Percentiles rank a stretch among this genome's conserved stretches.
phyloP scores from a whole-genome alignment of 192 early-diverging fungal genomes.

The Gamsiella multidivaricata region DNA sequence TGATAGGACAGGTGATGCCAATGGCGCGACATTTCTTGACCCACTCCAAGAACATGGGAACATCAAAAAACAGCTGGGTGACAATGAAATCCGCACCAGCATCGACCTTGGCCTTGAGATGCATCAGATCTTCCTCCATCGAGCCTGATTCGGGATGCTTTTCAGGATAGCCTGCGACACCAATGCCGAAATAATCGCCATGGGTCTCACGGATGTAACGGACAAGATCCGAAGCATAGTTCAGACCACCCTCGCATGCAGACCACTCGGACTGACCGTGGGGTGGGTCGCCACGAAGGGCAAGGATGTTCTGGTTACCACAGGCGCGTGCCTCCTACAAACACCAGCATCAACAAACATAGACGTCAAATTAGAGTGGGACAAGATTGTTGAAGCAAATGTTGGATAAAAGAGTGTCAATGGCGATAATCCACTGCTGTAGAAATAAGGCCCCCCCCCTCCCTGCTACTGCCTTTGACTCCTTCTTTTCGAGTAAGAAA shows the following conservation, averaged over 20 bases:
- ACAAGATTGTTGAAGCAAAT: too few species aligned
- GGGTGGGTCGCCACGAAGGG: constrained; percentile 95
- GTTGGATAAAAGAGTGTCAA: too few species aligned
- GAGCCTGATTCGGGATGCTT: constrained; percentile 84
- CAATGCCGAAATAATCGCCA: constrained; percentile 96
- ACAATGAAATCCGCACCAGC: constrained; percentile 94
- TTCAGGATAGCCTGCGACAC: constrained; percentile 98
- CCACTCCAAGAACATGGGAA: constrained; percentile 87
- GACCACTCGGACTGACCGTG: constrained; percentile 84
- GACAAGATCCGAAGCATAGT: constrained; percentile 90
- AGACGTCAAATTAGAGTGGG: background rate
- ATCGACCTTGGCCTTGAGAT: constrained; percentile 90
- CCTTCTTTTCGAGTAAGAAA: too few species aligned
- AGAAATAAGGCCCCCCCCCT: too few species aligned
- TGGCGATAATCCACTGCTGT: too few species aligned
- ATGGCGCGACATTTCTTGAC: constrained; percentile 75
- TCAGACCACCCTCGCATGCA: constrained; percentile 86
- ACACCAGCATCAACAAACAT: background rate
- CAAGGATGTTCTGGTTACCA: constrained; percentile 97
- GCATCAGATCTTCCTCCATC: constrained; percentile 79
- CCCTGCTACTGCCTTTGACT: too few species aligned
- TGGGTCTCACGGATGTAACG: constrained; percentile 89
- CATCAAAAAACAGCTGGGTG: constrained; percentile 97
- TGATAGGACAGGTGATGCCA: constrained; percentile 85
- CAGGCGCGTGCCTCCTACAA: constrained; percentile 82